Base-by-base conservation (phyloP, 371 early-diverging fungal species). In the Zychaea mexicana region DNA sequence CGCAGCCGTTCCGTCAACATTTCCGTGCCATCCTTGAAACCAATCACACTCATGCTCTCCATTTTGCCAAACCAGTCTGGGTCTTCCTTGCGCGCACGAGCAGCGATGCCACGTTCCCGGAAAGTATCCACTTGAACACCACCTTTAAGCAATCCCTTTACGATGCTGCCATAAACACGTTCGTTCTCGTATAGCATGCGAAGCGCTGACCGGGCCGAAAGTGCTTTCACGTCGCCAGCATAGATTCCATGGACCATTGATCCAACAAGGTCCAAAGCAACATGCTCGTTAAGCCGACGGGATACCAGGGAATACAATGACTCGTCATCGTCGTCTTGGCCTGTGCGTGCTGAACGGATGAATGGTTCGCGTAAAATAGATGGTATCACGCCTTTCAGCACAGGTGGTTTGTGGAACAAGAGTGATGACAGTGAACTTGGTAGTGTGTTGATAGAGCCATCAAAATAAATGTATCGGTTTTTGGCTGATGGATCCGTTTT, bases 231-330 rank as follows among this genome's bases (percentile, higher is more conserved):
- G 71, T 97, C 93, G 0, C 96, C 96, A 0, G 96, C 97, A 77
- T 96, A 97, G 47, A 97, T 93, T 0, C 98, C 98, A 66, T 94
- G 96, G 32, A 94, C 85, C 38, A 96, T 74, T 2, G 96, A 94
- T 24, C 95, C 93, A 26, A 96, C 85, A 60, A 98, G 52, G 60
- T 74, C 65, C 26, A 68, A 53, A 13, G 69, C 52, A 61, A 65
- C 68, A 76, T 65, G 26, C 80, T 85, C 52, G n/a, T 90, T 87
- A 67, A 98, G 94, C 6, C 97, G 81, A n/a, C 94, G 81, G 17
- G 77, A 61, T 2, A 93, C 76, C 72, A 97, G 92, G 27, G 67
- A 68, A 72, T 88, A 87, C 38, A 81, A 58, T 6, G 81, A 73
- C 31, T 80, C 81, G 57, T 80, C 81, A 12, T 71, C 73, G 80